Base-by-base conservation (phyloP, 495 filamentous ascomycete species). In the Coniosporium apollinis region DNA sequence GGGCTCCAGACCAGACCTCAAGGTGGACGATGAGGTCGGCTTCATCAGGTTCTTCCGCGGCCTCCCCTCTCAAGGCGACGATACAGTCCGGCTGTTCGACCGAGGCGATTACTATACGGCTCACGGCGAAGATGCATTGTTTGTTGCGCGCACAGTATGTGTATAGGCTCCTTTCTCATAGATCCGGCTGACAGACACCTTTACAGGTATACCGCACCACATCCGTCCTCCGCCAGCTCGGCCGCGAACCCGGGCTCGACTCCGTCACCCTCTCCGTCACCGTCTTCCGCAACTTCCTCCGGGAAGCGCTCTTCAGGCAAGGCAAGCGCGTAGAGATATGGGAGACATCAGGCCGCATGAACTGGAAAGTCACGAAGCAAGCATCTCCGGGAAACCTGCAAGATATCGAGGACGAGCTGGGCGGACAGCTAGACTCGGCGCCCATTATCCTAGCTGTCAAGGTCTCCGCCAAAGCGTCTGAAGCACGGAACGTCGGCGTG, bases 361-460 rank as follows among this genome's bases (percentile, higher is more conserved):
- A 81, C 44, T 97, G 91, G 89, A 93, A 91, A 50, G 55, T 87
- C 26, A 64, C 60, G 28, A 96, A 94, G 60, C 80, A 86, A 48
- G 86, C 87, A 19, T 94, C 84, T 19, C 89, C 89, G 0, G 89
- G 89, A 9, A 97, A 97, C 55, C 57, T 97, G 22, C 91, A 97
- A 57, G 91, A 94, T 54, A 76, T 97, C 22, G 89, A 97, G 55
- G 91, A 97, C 20, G 89, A 97, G 40, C 71, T 97, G 3, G 89
- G 87, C 5, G 77, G 76, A 7, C 74, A 85, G 36, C 70, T 86
- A 45, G 87, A 93, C 28, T 74, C 79, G 2, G 82, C 89, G 2
- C 89, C 89, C 16, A 86, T 94, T 37, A 94, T 97, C 25, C 57
- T 97, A 4, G 81, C 89, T 3, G 83, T 97, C 48, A 96, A 93